phyloP scores from a whole-genome alignment of 495 filamentous ascomycete species.

The Podospora bellae-mahoneyi region DNA sequence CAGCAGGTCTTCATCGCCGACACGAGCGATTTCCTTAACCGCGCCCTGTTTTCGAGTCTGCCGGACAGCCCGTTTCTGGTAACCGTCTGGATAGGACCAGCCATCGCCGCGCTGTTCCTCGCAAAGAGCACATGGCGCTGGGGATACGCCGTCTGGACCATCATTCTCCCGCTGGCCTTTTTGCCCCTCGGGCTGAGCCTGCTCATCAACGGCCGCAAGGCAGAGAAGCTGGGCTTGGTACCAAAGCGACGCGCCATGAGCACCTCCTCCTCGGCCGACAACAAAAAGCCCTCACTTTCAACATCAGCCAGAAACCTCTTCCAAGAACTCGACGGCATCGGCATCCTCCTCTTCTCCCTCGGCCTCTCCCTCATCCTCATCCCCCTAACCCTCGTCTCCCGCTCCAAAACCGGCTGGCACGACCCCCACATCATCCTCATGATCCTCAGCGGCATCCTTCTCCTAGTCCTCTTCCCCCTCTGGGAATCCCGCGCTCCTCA shows the following conservation, averaged over 20 bases:
- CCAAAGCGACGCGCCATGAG: conserved; percentile 23
- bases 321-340: conserved; percentile 57
- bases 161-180: conserved; percentile 54
- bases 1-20: conserved; percentile 64
- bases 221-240: conserved; percentile 39
- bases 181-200: conserved; percentile 51
- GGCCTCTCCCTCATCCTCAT: conserved; percentile 62
- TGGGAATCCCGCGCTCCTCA: conserved; percentile 56
- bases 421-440: conserved; percentile 54
- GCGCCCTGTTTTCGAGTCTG: conserved; percentile 59
- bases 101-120: conserved; percentile 44
- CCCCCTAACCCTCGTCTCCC: conserved; percentile 55
- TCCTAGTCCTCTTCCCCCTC: conserved; percentile 55
- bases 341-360: conserved; percentile 53
- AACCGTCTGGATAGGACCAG: conserved; percentile 53
- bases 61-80: conserved; percentile 59
- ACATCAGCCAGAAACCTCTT: conserved; percentile 43
- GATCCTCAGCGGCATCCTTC: conserved; percentile 52
- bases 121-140: conserved; percentile 54
- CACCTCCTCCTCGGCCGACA: neutral
- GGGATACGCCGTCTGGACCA: conserved; percentile 58
- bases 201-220: conserved; percentile 53
- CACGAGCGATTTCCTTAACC: conserved; percentile 59
- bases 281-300: conserved; percentile 1
- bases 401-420: conserved; percentile 48